These are phyloP conservation scores for Pyrenula aspistea DNA, from an alignment of 495 filamentous ascomycete species.

Conservation along the genomic window DNA sequence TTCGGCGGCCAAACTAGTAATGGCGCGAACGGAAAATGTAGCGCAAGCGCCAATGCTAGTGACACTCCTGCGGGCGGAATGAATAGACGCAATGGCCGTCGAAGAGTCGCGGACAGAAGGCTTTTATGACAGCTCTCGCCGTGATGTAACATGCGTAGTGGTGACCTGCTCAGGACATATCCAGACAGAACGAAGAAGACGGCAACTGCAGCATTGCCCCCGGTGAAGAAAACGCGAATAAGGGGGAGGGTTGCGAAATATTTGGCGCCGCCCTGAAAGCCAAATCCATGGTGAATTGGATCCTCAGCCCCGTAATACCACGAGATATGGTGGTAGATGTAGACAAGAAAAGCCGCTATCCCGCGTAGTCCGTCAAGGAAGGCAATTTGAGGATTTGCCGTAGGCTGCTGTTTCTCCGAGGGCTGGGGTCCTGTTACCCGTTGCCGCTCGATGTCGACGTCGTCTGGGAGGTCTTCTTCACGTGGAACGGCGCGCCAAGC, in stretches of 20 bases:
- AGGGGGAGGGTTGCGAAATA: slow-evolving; percentile 27
- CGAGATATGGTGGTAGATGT: slow-evolving; percentile 22
- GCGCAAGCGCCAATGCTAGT: no score
- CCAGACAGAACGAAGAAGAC: slow-evolving; percentile 52
- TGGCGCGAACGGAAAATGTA: no score
- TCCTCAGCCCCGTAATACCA: slow-evolving; percentile 18
- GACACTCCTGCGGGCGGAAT: background rate
- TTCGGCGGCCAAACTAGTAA: no score
- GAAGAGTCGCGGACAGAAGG: background rate
- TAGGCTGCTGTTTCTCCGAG: no score
- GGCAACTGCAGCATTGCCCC: slow-evolving; percentile 39
- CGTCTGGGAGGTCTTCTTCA: no score
- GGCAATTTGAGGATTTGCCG: no score
- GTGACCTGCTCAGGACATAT: slow-evolving; percentile 39
- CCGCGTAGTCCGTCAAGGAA: slow-evolving; percentile 41
- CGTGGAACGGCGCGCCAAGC: no score
- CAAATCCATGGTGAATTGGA: slow-evolving; percentile 18
- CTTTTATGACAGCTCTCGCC: slow-evolving; percentile 13
- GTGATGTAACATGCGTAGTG: slow-evolving; percentile 33
- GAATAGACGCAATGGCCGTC: slow-evolving; percentile 2
- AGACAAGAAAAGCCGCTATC: slow-evolving; percentile 41
- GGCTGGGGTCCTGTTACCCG: no score
- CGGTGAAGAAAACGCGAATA: slow-evolving; percentile 27
- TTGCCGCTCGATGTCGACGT: no score
- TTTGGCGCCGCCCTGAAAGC: slow-evolving; percentile 12